These are phyloP conservation scores for Candida yuanshanica DNA, from an alignment of 805 yeast genomes.

Conservation along the genomic window DNA sequence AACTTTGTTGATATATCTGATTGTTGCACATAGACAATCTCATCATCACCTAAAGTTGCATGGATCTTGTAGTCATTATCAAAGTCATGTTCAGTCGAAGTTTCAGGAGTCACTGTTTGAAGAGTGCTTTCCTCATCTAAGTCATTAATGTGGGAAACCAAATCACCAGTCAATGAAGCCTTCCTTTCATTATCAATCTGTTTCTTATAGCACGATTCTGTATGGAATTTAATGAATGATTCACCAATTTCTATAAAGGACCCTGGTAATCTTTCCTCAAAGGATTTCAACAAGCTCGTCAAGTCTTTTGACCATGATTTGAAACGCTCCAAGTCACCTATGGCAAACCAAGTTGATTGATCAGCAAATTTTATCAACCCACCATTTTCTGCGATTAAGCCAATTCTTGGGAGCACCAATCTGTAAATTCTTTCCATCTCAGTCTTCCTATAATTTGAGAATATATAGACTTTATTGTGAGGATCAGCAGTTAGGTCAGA, in stretches of 20 bases:
- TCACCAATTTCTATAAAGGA: slow-evolving; percentile 68
- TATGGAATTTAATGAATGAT: slow-evolving; percentile 69
- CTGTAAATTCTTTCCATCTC: slow-evolving; percentile 66
- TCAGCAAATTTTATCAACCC: slow-evolving; percentile 56
- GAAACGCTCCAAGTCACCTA: slow-evolving; percentile 9
- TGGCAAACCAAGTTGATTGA: slow-evolving; percentile 18
- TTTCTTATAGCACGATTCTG: slow-evolving; percentile 36
- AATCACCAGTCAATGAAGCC: slow-evolving; percentile 69
- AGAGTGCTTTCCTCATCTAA: slow-evolving; percentile 23
- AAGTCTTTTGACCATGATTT: slow-evolving; percentile 58
- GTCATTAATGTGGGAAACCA: slow-evolving; percentile 79
- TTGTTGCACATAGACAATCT: slow-evolving; percentile 68
- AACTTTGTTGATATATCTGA: slow-evolving; percentile 53
- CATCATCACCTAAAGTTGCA: slow-evolving; percentile 66
- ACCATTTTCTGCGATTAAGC: slow-evolving; percentile 88
- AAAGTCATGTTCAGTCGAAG: neutral
- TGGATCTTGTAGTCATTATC: slow-evolving; percentile 43
- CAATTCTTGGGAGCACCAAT: slow-evolving; percentile 55
- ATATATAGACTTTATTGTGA: slow-evolving; percentile 61
- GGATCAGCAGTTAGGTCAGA: slow-evolving; percentile 44
- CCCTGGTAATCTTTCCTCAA: slow-evolving; percentile 76
- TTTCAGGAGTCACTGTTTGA: neutral
- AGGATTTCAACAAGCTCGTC: slow-evolving; percentile 46
- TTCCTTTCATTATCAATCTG: slow-evolving; percentile 57
- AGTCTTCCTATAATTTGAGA: slow-evolving; percentile 56